Conservation (phyloP, 805 yeast genomes). For the Spencermartinsiella europaea region DNA sequence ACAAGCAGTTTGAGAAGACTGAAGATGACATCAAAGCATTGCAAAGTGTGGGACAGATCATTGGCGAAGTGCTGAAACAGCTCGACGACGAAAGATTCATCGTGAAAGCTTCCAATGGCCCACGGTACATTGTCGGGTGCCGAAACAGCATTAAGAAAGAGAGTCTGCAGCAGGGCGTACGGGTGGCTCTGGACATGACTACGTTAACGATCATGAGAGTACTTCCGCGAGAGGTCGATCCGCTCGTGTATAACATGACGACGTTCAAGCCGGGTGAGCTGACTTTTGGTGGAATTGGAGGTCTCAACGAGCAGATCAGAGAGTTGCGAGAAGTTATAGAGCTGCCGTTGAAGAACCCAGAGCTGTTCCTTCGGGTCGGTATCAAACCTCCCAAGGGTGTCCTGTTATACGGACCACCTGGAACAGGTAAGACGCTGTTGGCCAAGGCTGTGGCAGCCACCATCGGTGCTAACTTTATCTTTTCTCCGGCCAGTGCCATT, state of each 20-base stretch:
- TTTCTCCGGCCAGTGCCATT: slow-evolving; percentile 97
- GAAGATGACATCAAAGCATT: slow-evolving; percentile 96
- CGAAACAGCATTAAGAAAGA: slow-evolving; percentile 86
- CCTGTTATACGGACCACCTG: slow-evolving; percentile 94
- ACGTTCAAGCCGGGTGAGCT: slow-evolving; percentile 97
- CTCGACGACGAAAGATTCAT: slow-evolving; percentile 88
- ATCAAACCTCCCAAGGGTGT: slow-evolving; percentile 99
- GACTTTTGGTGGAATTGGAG: slow-evolving; percentile 93
- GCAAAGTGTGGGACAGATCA: slow-evolving; percentile 94
- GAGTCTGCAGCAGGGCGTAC: slow-evolving; percentile 81
- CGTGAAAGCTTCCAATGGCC: slow-evolving; percentile 95
- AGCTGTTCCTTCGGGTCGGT: slow-evolving; percentile 90
- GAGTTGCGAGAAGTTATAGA: slow-evolving; percentile 97
- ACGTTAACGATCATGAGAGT: slow-evolving; percentile 96
- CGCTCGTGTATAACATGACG: slow-evolving; percentile 96
- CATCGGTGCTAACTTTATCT: slow-evolving; percentile 94
- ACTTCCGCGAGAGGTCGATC: slow-evolving; percentile 96
- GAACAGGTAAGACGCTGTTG: slow-evolving; percentile 92
- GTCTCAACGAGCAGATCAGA: slow-evolving; percentile 89
- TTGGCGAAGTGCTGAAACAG: slow-evolving; percentile 95
- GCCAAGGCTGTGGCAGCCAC: slow-evolving; percentile 99
- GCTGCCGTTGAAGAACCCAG: slow-evolving; percentile 94
- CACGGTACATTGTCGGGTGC: slow-evolving; percentile 96
- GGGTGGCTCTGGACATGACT: slow-evolving; percentile 97
- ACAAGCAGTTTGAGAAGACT: slow-evolving; percentile 81